Evolutionary conservation across 116 monocot genomes (phyloP), one percentile per base, ranked within the genome.

Genomic region (Phalaenopsis hybrid): DNA sequence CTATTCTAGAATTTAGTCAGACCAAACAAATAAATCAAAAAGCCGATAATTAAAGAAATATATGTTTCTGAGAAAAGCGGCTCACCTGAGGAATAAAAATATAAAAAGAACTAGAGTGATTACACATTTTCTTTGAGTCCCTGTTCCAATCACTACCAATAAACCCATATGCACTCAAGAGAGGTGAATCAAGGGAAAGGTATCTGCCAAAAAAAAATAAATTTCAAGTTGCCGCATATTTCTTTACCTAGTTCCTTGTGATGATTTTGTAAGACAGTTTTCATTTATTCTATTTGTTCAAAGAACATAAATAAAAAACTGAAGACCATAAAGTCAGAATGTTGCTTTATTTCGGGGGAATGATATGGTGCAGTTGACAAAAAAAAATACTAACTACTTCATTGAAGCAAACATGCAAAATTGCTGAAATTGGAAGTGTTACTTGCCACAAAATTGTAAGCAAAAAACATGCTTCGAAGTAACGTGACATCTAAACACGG

Each of bases 21-120:
- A 65, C 55, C 65, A 65, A 25, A 37, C 37, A 37, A 25, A 65
- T 28, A 65, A 65, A 65, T 25, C 25, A 20, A 46, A 46, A 1
- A 18, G 75, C 17, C 46, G 75, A 46, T 75, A 12, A 44, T 46
- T 44, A 15, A 33, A 31, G 55, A 12, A 15, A 55, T 55, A 55
- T 18, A 77, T 52, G 78, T 76, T 76, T 7, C 4, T 78, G 18
- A 81, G 37, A 11, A 82, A 16, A 16, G 79, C 68, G 10, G 81
- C 88, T 84, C 72, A 96, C 96, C 94, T 92, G 96, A 74, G 94
- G 96, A 50, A 96, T 88, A 80, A 93, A 90, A 83, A 91, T 86
- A 82, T 83, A 87, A 86, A 84, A 87, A 73, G 89, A 86, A 80
- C 59, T 81, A 86, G 52, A 23, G 41, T 78, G 74, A 81, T 86